A percentile compares a stretch with the other conserved stretches of the same genome.
Evolutionary conservation across 495 filamentous ascomycete genomes (phyloP).

Genomic region (Aspergillus olivimuriae): DNA sequence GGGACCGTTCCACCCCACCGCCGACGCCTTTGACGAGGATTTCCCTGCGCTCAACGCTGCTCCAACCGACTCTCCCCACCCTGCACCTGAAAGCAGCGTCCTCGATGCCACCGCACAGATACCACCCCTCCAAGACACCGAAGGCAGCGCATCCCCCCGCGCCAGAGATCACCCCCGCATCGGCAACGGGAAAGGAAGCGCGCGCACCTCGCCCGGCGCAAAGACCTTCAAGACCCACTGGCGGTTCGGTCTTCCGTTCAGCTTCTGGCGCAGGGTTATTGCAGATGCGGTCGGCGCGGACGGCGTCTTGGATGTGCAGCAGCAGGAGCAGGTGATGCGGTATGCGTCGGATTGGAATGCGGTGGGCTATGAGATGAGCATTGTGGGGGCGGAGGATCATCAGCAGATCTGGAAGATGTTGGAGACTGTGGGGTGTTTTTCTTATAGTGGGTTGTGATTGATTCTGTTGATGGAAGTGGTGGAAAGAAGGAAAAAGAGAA

Average conservation of each 20-base stretch:
- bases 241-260: conserved; percentile 22
- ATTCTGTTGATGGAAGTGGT: neutral
- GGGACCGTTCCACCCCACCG: conserved; percentile 13
- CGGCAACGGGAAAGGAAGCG: neutral
- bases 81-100: no score
- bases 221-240: conserved; percentile 5
- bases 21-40: conserved; percentile 9
- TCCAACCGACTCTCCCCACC: no score
- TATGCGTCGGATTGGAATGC: conserved; percentile 24
- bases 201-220: neutral
- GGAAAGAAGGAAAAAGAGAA: no score
- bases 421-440: conserved; percentile 24
- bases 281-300: conserved; percentile 24
- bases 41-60: conserved; percentile 16
- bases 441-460: conserved; percentile 14
- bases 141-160: neutral
- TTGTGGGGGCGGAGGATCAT: conserved; percentile 19
- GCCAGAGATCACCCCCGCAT: no score
- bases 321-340: conserved; percentile 24
- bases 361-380: conserved; percentile 16
- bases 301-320: conserved; percentile 24
- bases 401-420: conserved; percentile 32
- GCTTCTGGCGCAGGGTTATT: conserved; percentile 30
- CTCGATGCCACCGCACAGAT: neutral
- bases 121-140: neutral